phyloP scores from a whole-genome alignment of 352 stramenopile species.

The Phytopythium vexans region DNA sequence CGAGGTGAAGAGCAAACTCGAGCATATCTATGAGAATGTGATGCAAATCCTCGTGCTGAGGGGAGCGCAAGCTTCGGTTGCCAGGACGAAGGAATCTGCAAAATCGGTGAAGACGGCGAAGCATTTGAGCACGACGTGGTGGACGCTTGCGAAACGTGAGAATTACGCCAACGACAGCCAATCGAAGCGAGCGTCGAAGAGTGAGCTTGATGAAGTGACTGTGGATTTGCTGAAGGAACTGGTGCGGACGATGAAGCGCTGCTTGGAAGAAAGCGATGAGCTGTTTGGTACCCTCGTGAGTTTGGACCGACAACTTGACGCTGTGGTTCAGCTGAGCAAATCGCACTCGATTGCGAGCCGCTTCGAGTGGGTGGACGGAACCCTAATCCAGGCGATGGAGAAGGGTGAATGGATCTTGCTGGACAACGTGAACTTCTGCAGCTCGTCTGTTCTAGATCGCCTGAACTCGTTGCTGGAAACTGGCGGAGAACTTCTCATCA shows the following conservation, averaged over 20 bases:
- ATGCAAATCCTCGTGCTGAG: slow-evolving; percentile 35
- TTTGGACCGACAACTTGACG: slow-evolving; percentile 19
- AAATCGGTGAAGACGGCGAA: slow-evolving; percentile 33
- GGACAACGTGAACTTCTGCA: slow-evolving; percentile 99
- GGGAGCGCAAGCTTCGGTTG: slow-evolving; percentile 11
- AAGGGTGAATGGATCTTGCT: slow-evolving; percentile 98
- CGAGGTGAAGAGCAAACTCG: slow-evolving; percentile 53
- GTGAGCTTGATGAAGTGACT: slow-evolving; percentile 54
- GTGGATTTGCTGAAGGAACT: slow-evolving; percentile 56
- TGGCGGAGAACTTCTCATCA: slow-evolving; percentile 96
- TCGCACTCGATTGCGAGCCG: slow-evolving; percentile 62
- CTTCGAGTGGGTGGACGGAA: slow-evolving; percentile 99
- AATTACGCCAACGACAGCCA: slow-evolving; percentile 30
- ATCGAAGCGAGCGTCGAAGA: slow-evolving; percentile 34
- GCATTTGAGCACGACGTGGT: slow-evolving; percentile 46
- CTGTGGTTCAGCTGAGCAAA: slow-evolving; percentile 57
- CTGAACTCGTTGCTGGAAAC: slow-evolving; percentile 99
- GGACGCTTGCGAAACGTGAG: slow-evolving; percentile 38
- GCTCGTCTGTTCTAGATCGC: slow-evolving; percentile 98
- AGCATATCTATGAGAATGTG: slow-evolving; percentile 39
- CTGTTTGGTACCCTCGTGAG: background rate
- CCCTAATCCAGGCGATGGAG: slow-evolving; percentile 97
- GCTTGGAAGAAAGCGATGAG: background rate
- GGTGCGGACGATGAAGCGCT: slow-evolving; percentile 25
- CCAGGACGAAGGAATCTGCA: slow-evolving; percentile 15